Evolutionary conservation across 768 basidiomycete species (phyloP).

Genomic region (Leccinellum rugosiceps): DNA sequence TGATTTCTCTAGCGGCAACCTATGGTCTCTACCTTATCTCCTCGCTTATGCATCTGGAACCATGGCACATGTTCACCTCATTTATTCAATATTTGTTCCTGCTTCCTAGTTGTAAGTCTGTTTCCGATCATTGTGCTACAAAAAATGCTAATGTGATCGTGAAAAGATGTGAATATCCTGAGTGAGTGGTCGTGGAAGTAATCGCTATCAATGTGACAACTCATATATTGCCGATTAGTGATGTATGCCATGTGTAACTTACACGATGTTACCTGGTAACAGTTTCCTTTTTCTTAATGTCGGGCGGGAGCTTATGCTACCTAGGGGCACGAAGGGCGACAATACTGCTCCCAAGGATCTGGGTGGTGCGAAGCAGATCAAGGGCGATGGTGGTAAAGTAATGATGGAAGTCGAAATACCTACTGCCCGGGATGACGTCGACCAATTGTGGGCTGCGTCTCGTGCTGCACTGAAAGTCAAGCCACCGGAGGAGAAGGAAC

Average conservation of each 20-base stretch:
- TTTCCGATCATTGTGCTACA: background rate
- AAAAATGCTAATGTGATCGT: slow-evolving; percentile 6
- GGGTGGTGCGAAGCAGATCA: slow-evolving; percentile 86
- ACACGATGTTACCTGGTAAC: slow-evolving; percentile 79
- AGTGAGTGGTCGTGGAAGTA: slow-evolving; percentile 38
- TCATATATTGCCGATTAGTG: slow-evolving; percentile 39
- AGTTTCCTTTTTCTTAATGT: background rate
- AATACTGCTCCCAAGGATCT: slow-evolving; percentile 86
- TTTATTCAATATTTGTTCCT: slow-evolving; percentile 92
- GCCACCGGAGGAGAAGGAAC: slow-evolving; percentile 71
- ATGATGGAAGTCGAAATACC: slow-evolving; percentile 84
- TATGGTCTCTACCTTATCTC: slow-evolving; percentile 84
- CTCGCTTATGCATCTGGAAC: slow-evolving; percentile 87
- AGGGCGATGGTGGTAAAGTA: slow-evolving; percentile 80
- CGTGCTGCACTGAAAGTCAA: slow-evolving; percentile 64
- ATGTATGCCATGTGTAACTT: slow-evolving; percentile 95
- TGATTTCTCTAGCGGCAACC: slow-evolving; percentile 73
- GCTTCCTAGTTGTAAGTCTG: slow-evolving; percentile 62
- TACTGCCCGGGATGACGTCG: slow-evolving; percentile 81
- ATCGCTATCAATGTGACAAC: background rate
- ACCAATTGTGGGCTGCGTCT: slow-evolving; percentile 81
- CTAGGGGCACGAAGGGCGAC: slow-evolving; percentile 88
- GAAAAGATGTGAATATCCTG: slow-evolving; percentile 71
- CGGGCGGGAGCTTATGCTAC: slow-evolving; percentile 3
- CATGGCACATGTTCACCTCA: slow-evolving; percentile 96